Evolutionary conservation across 306 rosid genomes (phyloP).

Genomic region (Benincasa hispida): DNA sequence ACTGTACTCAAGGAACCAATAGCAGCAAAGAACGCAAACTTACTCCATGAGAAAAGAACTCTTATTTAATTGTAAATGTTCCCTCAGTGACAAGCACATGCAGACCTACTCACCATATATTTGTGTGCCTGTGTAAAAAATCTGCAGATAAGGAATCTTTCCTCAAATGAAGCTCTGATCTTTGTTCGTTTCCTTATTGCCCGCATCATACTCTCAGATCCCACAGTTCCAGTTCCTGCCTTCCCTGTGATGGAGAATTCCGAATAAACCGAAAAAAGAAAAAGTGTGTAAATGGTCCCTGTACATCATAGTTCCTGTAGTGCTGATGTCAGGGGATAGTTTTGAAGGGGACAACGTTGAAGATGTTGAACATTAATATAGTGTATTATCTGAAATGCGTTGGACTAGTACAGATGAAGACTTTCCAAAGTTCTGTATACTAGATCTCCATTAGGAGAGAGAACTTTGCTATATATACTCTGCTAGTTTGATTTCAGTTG

Average conservation of each 20-base stretch:
- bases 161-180: background rate
- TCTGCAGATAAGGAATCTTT: constrained; percentile 5
- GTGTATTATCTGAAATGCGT: background rate
- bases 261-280: background rate
- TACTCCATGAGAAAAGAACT: background rate
- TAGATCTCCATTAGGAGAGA: background rate
- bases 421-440: background rate
- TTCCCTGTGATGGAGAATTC: background rate
- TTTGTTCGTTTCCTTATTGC: background rate
- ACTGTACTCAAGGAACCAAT: background rate
- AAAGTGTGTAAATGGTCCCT: background rate
- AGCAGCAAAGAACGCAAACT: background rate
- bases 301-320: constrained; percentile 1
- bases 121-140: constrained; percentile 1
- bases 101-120: background rate
- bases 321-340: background rate
- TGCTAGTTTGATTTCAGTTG: background rate
- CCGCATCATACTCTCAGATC: background rate
- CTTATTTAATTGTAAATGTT: background rate
- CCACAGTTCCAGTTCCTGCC: background rate
- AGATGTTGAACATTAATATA: background rate
- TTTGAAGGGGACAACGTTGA: background rate
- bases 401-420: background rate
- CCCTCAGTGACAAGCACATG: constrained; percentile 1
- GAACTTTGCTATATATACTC: background rate